These are phyloP conservation scores for Neurospora terricola DNA, from an alignment of 495 filamentous ascomycete genomes.

Conservation along the genomic window DNA sequence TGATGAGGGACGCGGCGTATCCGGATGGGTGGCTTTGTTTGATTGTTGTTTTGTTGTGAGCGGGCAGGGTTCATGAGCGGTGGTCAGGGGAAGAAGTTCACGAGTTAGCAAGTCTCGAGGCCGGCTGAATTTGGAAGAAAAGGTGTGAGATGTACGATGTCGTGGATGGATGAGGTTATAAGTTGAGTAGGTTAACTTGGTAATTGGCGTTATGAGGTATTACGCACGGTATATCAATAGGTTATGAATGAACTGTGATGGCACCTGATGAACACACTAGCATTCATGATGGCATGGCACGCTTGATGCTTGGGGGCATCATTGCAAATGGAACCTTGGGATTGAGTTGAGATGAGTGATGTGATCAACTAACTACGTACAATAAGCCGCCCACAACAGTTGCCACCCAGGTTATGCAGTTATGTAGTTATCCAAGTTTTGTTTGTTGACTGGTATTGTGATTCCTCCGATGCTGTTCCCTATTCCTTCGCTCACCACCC, in stretches of 20 bases:
- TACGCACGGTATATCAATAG: neutral
- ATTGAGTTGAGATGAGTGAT: neutral
- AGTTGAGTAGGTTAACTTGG: neutral
- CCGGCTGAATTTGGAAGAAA: too few relatives aligned
- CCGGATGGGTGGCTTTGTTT: slow-evolving; percentile 88
- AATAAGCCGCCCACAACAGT: neutral
- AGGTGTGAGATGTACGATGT: too few relatives aligned
- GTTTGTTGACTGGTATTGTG: too few relatives aligned
- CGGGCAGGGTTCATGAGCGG: neutral
- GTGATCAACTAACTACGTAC: neutral
- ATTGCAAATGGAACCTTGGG: neutral
- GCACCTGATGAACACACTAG: neutral
- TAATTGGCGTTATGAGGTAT: neutral
- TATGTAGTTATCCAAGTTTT: too few relatives aligned
- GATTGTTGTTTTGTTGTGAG: slow-evolving; percentile 61
- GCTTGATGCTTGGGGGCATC: neutral
- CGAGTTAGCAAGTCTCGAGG: too few relatives aligned
- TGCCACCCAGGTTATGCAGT: too few relatives aligned
- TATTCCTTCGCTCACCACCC: neutral
- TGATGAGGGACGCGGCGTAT: slow-evolving; percentile 73
- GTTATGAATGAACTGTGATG: neutral
- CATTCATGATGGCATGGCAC: neutral
- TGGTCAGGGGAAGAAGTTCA: too few relatives aligned
- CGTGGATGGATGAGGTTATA: neutral
- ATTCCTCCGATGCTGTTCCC: too few relatives aligned